Evolutionary conservation across 2,329 filamentous ascomycete species (phyloP).

Genomic region (Whalleya microplaca): DNA sequence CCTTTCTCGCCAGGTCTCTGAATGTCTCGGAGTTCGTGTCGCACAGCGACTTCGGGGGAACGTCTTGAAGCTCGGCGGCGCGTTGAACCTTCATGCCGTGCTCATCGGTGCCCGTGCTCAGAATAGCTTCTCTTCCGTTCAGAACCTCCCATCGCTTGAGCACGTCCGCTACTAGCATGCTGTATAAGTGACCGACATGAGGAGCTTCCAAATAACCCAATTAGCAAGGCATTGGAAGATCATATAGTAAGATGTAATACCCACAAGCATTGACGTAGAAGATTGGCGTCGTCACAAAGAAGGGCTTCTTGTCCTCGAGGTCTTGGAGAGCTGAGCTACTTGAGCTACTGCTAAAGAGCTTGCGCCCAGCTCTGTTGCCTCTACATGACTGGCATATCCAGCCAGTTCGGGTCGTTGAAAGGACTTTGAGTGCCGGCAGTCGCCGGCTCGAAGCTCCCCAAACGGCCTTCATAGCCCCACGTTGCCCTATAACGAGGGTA

Average conservation of each 20-base stretch:
- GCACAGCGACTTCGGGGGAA: conserved; percentile 82
- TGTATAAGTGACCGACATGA: conserved; percentile 93
- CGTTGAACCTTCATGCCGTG: conserved; percentile 97
- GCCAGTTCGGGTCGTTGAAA: conserved; percentile 19
- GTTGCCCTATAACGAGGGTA: neutral
- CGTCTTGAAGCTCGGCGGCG: conserved; percentile 72
- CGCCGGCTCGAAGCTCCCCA: conserved; percentile 21
- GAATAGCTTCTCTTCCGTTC: conserved; percentile 68
- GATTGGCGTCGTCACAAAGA: conserved; percentile 94
- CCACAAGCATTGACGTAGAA: conserved; percentile 97
- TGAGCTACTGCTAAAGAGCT: conserved; percentile 32
- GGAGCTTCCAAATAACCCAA: conserved; percentile 61
- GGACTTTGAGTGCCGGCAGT: conserved; percentile 16
- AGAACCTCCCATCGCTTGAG: conserved; percentile 89
- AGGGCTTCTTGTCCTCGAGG: conserved; percentile 75
- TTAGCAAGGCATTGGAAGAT: conserved; percentile 22
- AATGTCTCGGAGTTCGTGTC: conserved; percentile 83
- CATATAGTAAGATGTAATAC: conserved; percentile 22
- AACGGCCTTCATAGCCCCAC: conserved; percentile 27
- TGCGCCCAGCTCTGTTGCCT: conserved; percentile 17
- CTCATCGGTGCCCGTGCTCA: conserved; percentile 94
- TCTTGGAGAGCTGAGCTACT: conserved; percentile 12
- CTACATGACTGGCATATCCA: conserved; percentile 35
- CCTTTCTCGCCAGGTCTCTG: conserved; percentile 69
- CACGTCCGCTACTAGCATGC: conserved; percentile 87